Percentiles rank a stretch among this genome's conserved stretches.
Conservation (phyloP, 495 filamentous ascomycete species). For the Cercophora sp. region DNA sequence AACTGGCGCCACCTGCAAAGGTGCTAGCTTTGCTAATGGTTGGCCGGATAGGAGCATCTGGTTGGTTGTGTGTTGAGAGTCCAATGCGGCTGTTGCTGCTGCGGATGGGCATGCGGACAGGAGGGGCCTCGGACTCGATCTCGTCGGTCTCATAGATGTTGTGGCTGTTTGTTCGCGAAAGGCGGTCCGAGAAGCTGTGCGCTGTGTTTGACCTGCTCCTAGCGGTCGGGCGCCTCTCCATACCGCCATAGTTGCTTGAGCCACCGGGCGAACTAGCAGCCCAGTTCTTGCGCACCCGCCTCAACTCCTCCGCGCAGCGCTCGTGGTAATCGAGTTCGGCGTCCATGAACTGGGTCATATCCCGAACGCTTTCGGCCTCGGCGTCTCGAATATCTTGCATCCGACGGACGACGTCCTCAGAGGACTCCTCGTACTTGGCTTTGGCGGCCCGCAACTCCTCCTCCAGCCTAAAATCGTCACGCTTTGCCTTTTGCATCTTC, state of each 20-base stretch:
- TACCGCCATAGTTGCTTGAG: slow-evolving; percentile 16
- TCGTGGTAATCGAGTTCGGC: slow-evolving; percentile 91
- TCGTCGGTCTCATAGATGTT: slow-evolving; percentile 35
- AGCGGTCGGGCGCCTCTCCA: slow-evolving; percentile 28
- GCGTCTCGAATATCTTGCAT: slow-evolving; percentile 97
- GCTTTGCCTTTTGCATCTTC: slow-evolving; percentile 93
- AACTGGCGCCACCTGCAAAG: slow-evolving; percentile 27
- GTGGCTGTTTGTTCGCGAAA: slow-evolving; percentile 34
- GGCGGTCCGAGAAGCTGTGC: slow-evolving; percentile 40
- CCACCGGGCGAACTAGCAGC: slow-evolving; percentile 14
- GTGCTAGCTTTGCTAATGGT: slow-evolving; percentile 39
- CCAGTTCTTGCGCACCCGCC: slow-evolving; percentile 49
- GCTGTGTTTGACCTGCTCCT: slow-evolving; percentile 46
- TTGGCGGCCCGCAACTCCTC: slow-evolving; percentile 90
- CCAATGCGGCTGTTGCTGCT: slow-evolving; percentile 40
- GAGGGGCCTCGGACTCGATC: slow-evolving; percentile 26
- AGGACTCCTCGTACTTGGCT: slow-evolving; percentile 94
- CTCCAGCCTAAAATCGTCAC: slow-evolving; percentile 87
- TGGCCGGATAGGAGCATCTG: slow-evolving; percentile 38
- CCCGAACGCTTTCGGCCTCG: slow-evolving; percentile 77
- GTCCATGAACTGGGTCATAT: slow-evolving; percentile 79
- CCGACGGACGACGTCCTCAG: slow-evolving; percentile 83
- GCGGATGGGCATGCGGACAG: slow-evolving; percentile 60
- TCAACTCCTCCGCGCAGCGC: slow-evolving; percentile 70
- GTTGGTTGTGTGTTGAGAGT: slow-evolving; percentile 32